Conservation (phyloP, 306 rosid species). For the Sesbania bispinosa region DNA sequence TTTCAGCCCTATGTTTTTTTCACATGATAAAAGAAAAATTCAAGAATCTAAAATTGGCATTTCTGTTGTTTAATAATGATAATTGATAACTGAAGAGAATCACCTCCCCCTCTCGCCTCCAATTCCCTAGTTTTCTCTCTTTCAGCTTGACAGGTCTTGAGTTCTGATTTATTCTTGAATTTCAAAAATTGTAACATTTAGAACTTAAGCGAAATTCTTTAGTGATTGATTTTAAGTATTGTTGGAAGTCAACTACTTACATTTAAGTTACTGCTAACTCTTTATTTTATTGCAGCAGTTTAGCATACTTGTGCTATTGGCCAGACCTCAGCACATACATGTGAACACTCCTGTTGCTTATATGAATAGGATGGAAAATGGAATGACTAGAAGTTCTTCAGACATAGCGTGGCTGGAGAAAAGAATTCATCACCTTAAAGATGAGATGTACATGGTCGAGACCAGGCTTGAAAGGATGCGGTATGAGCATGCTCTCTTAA, state of each 20-base stretch:
- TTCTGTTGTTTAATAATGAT: neutral
- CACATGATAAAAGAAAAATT: neutral
- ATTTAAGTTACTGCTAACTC: neutral
- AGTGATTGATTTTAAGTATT: neutral
- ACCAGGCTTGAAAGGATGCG: conserved; percentile 82
- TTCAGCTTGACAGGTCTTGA: neutral
- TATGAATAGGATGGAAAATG: conserved; percentile 38
- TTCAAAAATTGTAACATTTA: neutral
- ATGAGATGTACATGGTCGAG: conserved; percentile 90
- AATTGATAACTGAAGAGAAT: neutral
- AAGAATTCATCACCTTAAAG: conserved; percentile 82
- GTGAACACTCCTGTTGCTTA: conserved; percentile 53
- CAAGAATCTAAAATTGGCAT: neutral
- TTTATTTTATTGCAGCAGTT: conserved; percentile 61
- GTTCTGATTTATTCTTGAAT: neutral
- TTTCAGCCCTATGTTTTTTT: neutral
- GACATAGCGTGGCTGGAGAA: conserved; percentile 76
- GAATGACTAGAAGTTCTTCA: conserved; percentile 48
- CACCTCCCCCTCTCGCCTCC: neutral
- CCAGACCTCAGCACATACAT: conserved; percentile 82
- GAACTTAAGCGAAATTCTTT: neutral
- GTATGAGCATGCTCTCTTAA: conserved; percentile 62
- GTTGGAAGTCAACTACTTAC: neutral
- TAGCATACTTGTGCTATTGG: conserved; percentile 76
- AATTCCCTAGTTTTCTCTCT: neutral